Evolutionary conservation across 768 basidiomycete species (phyloP).

Genomic region (Boletus sensibilis): DNA sequence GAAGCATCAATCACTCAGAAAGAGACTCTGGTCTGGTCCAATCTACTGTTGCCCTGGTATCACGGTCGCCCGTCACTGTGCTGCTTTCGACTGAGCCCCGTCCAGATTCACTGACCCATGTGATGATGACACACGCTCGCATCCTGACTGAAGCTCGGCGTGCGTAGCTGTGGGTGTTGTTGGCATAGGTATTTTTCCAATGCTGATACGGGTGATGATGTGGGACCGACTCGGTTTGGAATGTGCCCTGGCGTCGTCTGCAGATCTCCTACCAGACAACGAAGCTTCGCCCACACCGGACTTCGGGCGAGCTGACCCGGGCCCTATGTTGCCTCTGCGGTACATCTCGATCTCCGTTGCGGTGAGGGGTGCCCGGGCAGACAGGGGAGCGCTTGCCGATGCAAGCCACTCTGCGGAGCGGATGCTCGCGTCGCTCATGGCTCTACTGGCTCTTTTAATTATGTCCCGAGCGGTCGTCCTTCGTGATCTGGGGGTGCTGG

Average conservation of each 20-base stretch:
- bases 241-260: background rate
- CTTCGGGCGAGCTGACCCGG: background rate
- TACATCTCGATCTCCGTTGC: conserved; percentile 27
- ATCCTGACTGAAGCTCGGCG: conserved; percentile 19
- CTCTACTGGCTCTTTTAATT: conserved; percentile 20
- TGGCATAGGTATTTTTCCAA: conserved; percentile 39
- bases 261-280: conserved; percentile 2
- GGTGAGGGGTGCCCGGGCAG: conserved; percentile 15
- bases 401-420: conserved; percentile 34
- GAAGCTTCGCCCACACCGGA: background rate
- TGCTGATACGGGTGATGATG: conserved; percentile 26
- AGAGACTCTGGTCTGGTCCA: background rate
- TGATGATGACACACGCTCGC: conserved; percentile 31
- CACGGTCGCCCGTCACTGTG: conserved; percentile 10
- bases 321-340: conserved; percentile 17
- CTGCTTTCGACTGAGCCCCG: conserved; percentile 11
- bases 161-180: conserved; percentile 35
- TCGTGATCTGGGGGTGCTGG: conserved; percentile 11
- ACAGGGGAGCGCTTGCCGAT: conserved; percentile 19
- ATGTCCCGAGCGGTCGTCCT: conserved; percentile 16
- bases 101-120: conserved; percentile 31
- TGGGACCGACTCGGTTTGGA: background rate
- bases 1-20: background rate
- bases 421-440: conserved; percentile 28
- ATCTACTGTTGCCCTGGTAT: conserved; percentile 15